Conservation (phyloP, 2,329 filamentous ascomycete genomes). For the Scopulariopsis brevicaulis region DNA sequence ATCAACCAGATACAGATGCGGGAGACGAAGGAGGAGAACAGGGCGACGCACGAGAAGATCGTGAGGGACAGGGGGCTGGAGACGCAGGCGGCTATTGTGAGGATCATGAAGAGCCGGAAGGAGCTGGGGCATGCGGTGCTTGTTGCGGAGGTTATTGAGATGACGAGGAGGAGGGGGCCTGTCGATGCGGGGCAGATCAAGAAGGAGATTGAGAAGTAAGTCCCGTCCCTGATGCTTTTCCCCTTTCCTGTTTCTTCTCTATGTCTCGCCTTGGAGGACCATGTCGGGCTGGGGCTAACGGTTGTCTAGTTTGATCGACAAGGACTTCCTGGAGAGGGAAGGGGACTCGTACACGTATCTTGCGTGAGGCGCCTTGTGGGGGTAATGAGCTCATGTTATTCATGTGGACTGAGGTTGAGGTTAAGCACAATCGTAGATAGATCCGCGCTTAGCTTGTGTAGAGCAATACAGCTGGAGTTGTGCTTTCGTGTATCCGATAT, state of each 20-base stretch:
- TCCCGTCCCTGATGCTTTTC: conserved; percentile 11
- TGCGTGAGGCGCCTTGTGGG: conserved; percentile 30
- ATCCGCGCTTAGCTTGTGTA: too few species aligned
- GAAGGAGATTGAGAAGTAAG: conserved; percentile 89
- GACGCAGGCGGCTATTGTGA: conserved; percentile 90
- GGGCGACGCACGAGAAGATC: conserved; percentile 83
- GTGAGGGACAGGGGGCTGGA: conserved; percentile 87
- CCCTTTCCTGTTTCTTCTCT: background rate
- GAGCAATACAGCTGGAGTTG: too few species aligned
- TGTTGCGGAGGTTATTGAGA: conserved; percentile 82
- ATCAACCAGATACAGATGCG: conserved; percentile 98
- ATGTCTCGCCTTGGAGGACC: background rate
- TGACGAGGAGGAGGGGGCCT: conserved; percentile 77
- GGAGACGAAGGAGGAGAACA: conserved; percentile 91
- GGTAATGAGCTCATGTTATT: background rate
- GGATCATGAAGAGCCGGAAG: conserved; percentile 95
- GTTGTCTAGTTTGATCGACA: conserved; percentile 68
- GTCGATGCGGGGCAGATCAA: conserved; percentile 85
- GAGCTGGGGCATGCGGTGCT: conserved; percentile 76
- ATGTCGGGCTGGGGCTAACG: background rate
- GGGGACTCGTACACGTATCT: conserved; percentile 62
- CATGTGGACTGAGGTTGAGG: too few species aligned
- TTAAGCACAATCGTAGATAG: too few species aligned
- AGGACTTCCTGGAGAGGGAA: conserved; percentile 81
- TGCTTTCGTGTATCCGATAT: too few species aligned